Evolutionary conservation across 306 rosid genomes (phyloP), one percentile per base, ranked within the genome.

Genomic region (Argentina anserina): DNA sequence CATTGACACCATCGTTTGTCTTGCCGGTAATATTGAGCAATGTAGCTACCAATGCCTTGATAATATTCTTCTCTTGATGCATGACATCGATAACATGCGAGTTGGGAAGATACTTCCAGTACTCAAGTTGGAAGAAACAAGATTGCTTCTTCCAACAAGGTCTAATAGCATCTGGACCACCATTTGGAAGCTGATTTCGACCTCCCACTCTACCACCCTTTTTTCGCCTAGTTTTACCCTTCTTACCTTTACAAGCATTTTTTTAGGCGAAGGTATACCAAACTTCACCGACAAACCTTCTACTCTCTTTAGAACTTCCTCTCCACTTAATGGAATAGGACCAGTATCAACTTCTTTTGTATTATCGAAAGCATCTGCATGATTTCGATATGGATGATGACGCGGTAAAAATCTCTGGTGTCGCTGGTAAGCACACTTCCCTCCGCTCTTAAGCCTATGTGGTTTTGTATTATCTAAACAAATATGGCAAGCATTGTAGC

Each of bases 81-180:
- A 71, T 71, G 10, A 56, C 53, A 56, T 71, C 55, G 2, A 56
- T 18, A 39, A 4, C 6, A 26, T 71, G 56, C 0, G 29, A 1
- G 5, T 56, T 40, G 28, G n/a, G 37, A 23, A 71, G 21, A 17
- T 6, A 13, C 17, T 58, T 25, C 67, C 28, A 71, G 18, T 58
- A 71, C 28, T 39, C 28, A 37, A 71, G 65, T 5, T 71, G 41
- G 15, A 56, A 71, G n/a, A 71, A 71, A 9, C 40, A 40, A 1
- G 75, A 71, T 4, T 9, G 40, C 21, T 71, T 71, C 40, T 71
- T 71, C 75, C 67, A 71, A 55, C 75, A 70, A 17, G 53, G 53
- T 14, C n/a, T 18, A n/a, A n/a, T n/a, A n/a, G n/a, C n/a, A n/a
- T n/a, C n/a, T n/a, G n/a, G n/a, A n/a, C n/a, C n/a, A n/a, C n/a